Conservation (phyloP, 495 filamentous ascomycete genomes). For the Penicillium parvum region DNA sequence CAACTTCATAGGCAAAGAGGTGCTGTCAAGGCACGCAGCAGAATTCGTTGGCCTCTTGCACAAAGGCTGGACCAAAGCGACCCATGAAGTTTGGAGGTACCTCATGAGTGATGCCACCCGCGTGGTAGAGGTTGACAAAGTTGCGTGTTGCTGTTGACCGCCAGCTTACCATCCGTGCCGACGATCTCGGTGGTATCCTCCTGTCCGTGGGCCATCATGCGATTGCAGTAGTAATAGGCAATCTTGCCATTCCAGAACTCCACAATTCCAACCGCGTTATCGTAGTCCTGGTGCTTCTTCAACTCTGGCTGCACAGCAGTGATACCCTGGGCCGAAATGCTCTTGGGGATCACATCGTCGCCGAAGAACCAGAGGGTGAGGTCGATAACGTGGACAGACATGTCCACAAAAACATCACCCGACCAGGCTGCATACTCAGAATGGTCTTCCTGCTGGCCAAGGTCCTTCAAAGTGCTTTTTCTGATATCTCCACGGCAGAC, state of each 20-base stretch:
- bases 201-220: constrained; percentile 64
- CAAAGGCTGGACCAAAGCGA: constrained; percentile 52
- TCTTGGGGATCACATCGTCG: constrained; percentile 45
- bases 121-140: constrained; percentile 47
- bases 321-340: constrained; percentile 51
- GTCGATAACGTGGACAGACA: constrained; percentile 56
- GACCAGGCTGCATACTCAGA: constrained; percentile 48
- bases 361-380: constrained; percentile 56
- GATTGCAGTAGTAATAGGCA: constrained; percentile 54
- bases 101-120: constrained; percentile 46
- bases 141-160: constrained; percentile 50
- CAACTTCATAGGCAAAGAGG: constrained; percentile 48
- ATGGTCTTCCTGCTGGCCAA: constrained; percentile 29
- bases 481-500: background rate
- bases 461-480: constrained; percentile 20
- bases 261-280: constrained; percentile 60
- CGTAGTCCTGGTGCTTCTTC: constrained; percentile 52
- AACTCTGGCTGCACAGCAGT: constrained; percentile 59
- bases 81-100: constrained; percentile 51
- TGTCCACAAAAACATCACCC: constrained; percentile 61
- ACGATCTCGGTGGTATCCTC: constrained; percentile 62
- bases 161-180: constrained; percentile 56
- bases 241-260: constrained; percentile 60
- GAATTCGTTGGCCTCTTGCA: constrained; percentile 55
- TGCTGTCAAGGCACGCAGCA: constrained; percentile 47